Conservation (phyloP, 2,329 filamentous ascomycete species). For the Fusarium sp. region DNA sequence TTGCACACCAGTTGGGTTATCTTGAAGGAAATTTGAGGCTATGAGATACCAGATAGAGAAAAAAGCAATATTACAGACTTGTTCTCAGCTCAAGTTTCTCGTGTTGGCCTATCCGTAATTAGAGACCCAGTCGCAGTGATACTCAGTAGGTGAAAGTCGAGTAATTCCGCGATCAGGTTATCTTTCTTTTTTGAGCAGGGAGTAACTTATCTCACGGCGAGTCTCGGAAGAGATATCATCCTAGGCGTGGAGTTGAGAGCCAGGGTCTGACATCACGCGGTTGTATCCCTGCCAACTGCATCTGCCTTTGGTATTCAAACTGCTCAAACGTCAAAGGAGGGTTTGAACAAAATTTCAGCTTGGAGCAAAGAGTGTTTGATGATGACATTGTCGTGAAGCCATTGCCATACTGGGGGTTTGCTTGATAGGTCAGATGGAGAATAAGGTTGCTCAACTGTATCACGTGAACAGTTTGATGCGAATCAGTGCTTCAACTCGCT, state of each 20-base stretch:
- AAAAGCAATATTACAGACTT: conserved; percentile 19
- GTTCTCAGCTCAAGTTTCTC: background rate
- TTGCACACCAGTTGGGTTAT: background rate
- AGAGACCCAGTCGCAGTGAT: conserved; percentile 22
- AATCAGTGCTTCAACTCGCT: background rate
- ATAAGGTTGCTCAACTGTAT: conserved; percentile 2
- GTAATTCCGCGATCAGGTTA: conserved; percentile 10
- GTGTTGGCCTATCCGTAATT: background rate
- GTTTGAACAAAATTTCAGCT: too few species aligned
- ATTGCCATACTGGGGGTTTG: background rate
- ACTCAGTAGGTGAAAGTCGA: conserved; percentile 15
- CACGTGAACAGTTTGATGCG: conserved; percentile 22
- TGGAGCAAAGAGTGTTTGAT: background rate
- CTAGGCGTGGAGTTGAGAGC: conserved; percentile 7
- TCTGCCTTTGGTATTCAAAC: background rate
- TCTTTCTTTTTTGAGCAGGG: conserved; percentile 5
- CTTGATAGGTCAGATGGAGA: background rate
- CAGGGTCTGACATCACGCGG: conserved; percentile 18
- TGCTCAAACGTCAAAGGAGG: background rate
- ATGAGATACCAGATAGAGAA: conserved; percentile 22
- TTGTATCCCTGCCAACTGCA: conserved; percentile 8
- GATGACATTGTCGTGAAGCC: background rate
- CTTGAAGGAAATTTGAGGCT: conserved; percentile 2
- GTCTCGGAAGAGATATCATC: conserved; percentile 10
- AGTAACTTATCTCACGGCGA: conserved; percentile 18